Evolutionary conservation across 176 grass and related monocot species (phyloP).

Genomic region (Carex littledalei): DNA sequence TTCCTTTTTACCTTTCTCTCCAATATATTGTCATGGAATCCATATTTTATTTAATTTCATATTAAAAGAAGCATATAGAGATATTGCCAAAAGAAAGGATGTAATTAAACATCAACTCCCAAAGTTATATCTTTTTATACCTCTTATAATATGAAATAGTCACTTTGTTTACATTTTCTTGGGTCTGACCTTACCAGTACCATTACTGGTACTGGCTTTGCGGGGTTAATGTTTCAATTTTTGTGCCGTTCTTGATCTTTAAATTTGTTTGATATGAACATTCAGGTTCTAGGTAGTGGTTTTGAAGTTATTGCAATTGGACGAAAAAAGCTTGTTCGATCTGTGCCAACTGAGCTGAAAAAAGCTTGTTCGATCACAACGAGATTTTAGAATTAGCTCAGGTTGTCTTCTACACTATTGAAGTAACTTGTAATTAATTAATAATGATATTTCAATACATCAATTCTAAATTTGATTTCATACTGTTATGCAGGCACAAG

Average conservation of each 20-base stretch:
- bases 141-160: too few species aligned
- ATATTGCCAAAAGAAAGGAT: too few species aligned
- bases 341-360: slow-evolving; percentile 88
- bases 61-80: too few species aligned
- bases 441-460: neutral
- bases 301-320: slow-evolving; percentile 97
- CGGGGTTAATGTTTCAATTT: neutral
- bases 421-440: neutral
- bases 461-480: slow-evolving; percentile 21
- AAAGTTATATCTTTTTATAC: too few species aligned
- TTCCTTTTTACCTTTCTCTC: too few species aligned
- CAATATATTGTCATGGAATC: too few species aligned
- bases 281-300: slow-evolving; percentile 78
- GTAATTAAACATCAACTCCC: too few species aligned
- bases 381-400: slow-evolving; percentile 95
- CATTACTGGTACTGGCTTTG: too few species aligned
- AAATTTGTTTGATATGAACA: slow-evolving; percentile 27
- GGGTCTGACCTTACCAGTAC: too few species aligned
- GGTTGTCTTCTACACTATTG: slow-evolving; percentile 39
- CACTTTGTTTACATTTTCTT: too few species aligned
- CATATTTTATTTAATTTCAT: too few species aligned
- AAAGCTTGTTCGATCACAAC: slow-evolving; percentile 46
- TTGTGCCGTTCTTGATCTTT: neutral
- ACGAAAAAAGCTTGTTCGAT: slow-evolving; percentile 84
- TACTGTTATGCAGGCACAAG: slow-evolving; percentile 46